Evolutionary conservation across 23 red algal genomes (phyloP).

Genomic region (Gracilaria domingensis): DNA sequence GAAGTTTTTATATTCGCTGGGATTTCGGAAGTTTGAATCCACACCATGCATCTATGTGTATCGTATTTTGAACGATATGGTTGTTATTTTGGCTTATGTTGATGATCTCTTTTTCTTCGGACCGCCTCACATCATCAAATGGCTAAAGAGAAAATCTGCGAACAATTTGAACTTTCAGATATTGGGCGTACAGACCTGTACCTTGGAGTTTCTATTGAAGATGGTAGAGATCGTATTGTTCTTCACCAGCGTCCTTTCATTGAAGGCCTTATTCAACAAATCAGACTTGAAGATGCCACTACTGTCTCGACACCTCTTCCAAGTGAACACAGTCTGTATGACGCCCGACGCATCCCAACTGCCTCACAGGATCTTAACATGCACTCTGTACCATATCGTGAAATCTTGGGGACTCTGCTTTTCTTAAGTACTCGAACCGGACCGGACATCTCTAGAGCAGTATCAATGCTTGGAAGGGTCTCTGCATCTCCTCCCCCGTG

Average conservation of each 20-base stretch:
- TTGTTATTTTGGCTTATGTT: constrained; percentile 32
- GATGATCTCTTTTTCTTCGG: constrained; percentile 19
- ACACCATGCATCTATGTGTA: not conserved
- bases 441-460: not conserved
- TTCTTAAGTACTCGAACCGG: constrained; percentile 21
- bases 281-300: too few relatives aligned
- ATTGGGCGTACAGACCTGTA: not conserved
- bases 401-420: constrained; percentile 11
- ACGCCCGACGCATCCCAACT: not conserved
- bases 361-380: too few relatives aligned
- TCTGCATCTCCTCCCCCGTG: not conserved
- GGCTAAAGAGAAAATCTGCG: not conserved
- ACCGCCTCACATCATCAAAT: not conserved
- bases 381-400: not conserved
- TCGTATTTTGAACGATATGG: not conserved
- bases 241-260: constrained; percentile 17
- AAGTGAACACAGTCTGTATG: not conserved
- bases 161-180: not conserved
- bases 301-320: too few relatives aligned
- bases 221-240: not conserved
- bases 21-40: not conserved
- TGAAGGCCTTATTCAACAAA: constrained; percentile 11
- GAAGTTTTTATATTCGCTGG: not conserved
- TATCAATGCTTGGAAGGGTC: constrained; percentile 17
- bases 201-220: constrained; percentile 29